Conservation (phyloP, 2,329 filamentous ascomycete genomes). For the Colletotrichum sp. region DNA sequence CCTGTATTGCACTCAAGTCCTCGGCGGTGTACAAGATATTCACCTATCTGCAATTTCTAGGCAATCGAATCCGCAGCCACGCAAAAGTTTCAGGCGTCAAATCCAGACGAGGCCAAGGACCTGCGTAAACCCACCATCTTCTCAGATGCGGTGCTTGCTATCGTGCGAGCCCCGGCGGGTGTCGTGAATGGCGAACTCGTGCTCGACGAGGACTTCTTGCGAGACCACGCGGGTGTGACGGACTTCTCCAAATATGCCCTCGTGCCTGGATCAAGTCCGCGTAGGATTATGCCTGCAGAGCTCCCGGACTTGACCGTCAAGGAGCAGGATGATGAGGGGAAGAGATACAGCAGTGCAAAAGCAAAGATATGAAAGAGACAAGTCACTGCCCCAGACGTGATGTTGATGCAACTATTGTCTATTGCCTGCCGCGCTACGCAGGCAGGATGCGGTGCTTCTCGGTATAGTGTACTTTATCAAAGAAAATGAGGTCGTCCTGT, state of each 20-base stretch:
- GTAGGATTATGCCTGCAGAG: constrained; percentile 77
- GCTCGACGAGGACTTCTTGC: constrained; percentile 83
- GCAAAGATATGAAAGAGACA: constrained; percentile 39
- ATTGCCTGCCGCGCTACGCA: constrained; percentile 6
- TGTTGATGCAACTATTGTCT: constrained; percentile 1
- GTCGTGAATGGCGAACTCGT: constrained; percentile 74
- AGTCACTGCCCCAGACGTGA: background rate
- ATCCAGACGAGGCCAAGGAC: constrained; percentile 56
- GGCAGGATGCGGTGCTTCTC: constrained; percentile 9
- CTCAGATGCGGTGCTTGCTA: constrained; percentile 78
- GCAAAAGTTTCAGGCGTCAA: constrained; percentile 49
- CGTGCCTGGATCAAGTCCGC: constrained; percentile 65
- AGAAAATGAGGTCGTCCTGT: background rate
- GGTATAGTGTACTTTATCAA: constrained; percentile 15
- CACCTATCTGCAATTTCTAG: constrained; percentile 16
- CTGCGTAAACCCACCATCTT: constrained; percentile 77
- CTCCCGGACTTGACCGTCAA: constrained; percentile 74
- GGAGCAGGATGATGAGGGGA: constrained; percentile 83
- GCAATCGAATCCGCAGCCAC: constrained; percentile 81
- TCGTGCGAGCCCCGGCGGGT: constrained; percentile 64
- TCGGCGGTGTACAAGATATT: background rate
- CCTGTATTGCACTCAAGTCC: background rate
- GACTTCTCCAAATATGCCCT: constrained; percentile 79
- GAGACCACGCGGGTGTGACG: constrained; percentile 63
- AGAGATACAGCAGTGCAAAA: constrained; percentile 67